Evolutionary conservation across 225 moss, liverwort and hornwort species (phyloP).

Genomic region (Sphagnum tenellum): DNA sequence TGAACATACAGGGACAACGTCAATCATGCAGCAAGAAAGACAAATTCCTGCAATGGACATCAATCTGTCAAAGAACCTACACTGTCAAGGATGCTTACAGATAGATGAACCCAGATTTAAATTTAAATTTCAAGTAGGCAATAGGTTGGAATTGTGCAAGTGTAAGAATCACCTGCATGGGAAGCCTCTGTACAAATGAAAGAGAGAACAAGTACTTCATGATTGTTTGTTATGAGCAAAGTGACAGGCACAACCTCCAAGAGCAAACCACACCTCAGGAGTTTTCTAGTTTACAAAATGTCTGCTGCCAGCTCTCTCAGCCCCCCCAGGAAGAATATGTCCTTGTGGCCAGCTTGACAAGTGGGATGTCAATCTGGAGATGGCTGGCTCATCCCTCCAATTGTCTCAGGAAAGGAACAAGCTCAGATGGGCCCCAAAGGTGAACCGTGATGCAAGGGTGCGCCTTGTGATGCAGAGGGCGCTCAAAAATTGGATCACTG

Average conservation of each 20-base stretch:
- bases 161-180: conserved; percentile 7
- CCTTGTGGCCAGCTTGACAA: conserved; percentile 2
- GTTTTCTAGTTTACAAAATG: conserved; percentile 13
- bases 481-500: conserved; percentile 50
- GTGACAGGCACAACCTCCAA: conserved; percentile 28
- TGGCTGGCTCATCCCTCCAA: background rate
- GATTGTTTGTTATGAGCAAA: conserved; percentile 30
- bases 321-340: too few relatives aligned
- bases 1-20: too few relatives aligned
- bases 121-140: too few relatives aligned
- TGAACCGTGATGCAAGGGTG: too few relatives aligned
- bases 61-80: too few relatives aligned
- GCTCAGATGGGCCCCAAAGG: too few relatives aligned
- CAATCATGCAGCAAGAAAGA: too few relatives aligned
- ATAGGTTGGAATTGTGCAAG: too few relatives aligned
- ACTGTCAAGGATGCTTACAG: too few relatives aligned
- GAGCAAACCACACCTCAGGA: conserved; percentile 12
- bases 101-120: too few relatives aligned
- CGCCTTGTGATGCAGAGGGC: background rate
- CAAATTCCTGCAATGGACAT: too few relatives aligned
- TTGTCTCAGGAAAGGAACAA: conserved; percentile 6
- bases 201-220: conserved; percentile 23
- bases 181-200: conserved; percentile 15
- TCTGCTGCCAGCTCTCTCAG: background rate
- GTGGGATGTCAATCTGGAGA: background rate